These are phyloP conservation scores for Cordyceps javanica DNA, from an alignment of 2,329 filamentous ascomycete genomes.

Conservation along the genomic window DNA sequence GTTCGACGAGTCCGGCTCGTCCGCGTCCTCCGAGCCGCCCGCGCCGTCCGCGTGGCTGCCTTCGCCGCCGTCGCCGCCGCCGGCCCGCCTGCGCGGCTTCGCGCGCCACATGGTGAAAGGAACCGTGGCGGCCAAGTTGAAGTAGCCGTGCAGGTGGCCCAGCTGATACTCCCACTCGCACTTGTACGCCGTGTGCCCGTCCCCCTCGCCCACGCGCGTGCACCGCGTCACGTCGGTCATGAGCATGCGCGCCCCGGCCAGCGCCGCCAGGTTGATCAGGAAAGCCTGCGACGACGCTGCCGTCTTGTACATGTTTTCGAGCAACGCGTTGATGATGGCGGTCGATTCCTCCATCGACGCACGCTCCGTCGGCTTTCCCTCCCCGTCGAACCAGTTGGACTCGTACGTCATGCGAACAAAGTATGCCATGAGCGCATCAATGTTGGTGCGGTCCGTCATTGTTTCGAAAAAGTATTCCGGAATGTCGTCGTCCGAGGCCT, in stretches of 20 bases:
- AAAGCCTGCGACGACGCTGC: slow-evolving; percentile 49
- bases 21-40: slow-evolving; percentile 8
- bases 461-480: slow-evolving; percentile 30
- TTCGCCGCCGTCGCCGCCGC: slow-evolving; percentile 11
- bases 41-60: slow-evolving; percentile 16
- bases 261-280: slow-evolving; percentile 52
- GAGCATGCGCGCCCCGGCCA: slow-evolving; percentile 48
- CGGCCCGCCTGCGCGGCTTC: slow-evolving; percentile 18
- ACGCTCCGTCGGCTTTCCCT: slow-evolving; percentile 35
- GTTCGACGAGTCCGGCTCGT: neutral
- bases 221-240: slow-evolving; percentile 36
- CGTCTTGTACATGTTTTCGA: slow-evolving; percentile 46
- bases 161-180: slow-evolving; percentile 51
- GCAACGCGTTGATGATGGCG: slow-evolving; percentile 47
- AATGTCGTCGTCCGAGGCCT: slow-evolving; percentile 8
- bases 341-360: slow-evolving; percentile 47
- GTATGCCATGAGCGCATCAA: slow-evolving; percentile 50
- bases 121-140: slow-evolving; percentile 46
- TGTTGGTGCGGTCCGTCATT: slow-evolving; percentile 44
- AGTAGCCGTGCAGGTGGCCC: slow-evolving; percentile 46
- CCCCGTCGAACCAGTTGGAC: slow-evolving; percentile 45
- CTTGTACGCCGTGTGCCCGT: slow-evolving; percentile 40
- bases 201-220: slow-evolving; percentile 37
- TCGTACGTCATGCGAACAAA: slow-evolving; percentile 45
- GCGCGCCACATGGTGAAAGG: slow-evolving; percentile 37